Evolutionary conservation across 805 yeast genomes (phyloP).

Genomic region (Candida xiaguanensis): DNA sequence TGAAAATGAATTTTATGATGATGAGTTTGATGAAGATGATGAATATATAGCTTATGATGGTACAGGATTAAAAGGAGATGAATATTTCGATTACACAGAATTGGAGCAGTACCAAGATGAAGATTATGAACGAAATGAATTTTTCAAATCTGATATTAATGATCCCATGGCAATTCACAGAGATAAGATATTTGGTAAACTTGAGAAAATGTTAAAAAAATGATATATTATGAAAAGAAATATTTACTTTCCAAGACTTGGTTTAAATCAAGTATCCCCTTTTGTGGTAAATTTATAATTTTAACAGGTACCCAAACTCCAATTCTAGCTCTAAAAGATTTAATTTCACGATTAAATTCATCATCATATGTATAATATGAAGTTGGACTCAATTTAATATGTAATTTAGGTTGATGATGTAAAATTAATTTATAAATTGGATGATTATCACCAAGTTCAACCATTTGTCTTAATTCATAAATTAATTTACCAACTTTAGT

Average conservation of each 20-base stretch:
- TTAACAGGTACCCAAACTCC: constrained; percentile 31
- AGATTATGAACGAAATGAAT: constrained; percentile 48
- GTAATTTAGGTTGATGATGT: constrained; percentile 20
- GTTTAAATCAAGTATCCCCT: constrained; percentile 30
- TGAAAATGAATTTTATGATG: constrained; percentile 12
- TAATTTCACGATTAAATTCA: not conserved
- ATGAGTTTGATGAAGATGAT: constrained; percentile 17
- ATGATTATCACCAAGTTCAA: constrained; percentile 6
- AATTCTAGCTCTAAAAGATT: constrained; percentile 2
- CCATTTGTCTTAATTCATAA: constrained; percentile 3
- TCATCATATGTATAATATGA: constrained; percentile 1
- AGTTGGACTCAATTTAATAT: constrained; percentile 9
- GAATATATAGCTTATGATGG: constrained; percentile 12
- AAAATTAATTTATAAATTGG: constrained; percentile 11
- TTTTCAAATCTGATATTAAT: constrained; percentile 53
- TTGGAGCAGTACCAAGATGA: constrained; percentile 30
- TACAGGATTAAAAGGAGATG: constrained; percentile 16
- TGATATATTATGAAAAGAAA: constrained; percentile 32
- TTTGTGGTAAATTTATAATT: constrained; percentile 24
- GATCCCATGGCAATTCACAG: constrained; percentile 63
- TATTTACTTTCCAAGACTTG: constrained; percentile 29
- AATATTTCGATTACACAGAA: constrained; percentile 31
- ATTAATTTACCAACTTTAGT: not conserved
- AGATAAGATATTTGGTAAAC: constrained; percentile 55
- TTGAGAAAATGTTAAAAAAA: constrained; percentile 48